phyloP scores from a whole-genome alignment of 345 rosid species.

The Citrus unshiu region DNA sequence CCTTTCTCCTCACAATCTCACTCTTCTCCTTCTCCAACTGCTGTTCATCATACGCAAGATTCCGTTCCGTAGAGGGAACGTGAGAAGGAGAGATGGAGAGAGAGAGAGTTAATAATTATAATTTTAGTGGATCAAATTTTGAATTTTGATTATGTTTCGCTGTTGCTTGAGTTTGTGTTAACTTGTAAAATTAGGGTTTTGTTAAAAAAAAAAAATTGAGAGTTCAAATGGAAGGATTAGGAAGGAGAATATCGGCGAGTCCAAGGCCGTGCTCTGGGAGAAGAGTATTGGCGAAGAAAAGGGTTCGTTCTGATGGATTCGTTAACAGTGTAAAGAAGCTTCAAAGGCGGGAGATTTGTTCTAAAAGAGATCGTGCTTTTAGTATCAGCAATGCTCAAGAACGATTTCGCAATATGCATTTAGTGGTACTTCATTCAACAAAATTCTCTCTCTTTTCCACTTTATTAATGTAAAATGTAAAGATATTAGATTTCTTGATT shows the following conservation, averaged over 20 bases:
- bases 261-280: constrained; percentile 79
- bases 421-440: constrained; percentile 31
- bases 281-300: constrained; percentile 60
- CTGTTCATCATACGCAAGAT: neutral
- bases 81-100: neutral
- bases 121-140: neutral
- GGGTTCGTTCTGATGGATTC: constrained; percentile 55
- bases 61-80: neutral
- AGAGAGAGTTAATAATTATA: neutral
- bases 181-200: neutral
- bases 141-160: neutral
- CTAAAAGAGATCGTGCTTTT: constrained; percentile 59
- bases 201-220: too few species aligned
- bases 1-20: too few species aligned
- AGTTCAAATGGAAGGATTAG: constrained; percentile 35
- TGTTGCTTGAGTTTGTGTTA: neutral
- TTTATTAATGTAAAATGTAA: too few species aligned
- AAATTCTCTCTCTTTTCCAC: neutral
- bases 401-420: constrained; percentile 66
- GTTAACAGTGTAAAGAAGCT: constrained; percentile 75
- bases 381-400: constrained; percentile 60
- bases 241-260: constrained; percentile 75
- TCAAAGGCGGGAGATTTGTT: constrained; percentile 68
- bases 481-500: neutral
- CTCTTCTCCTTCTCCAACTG: neutral